Evolutionary conservation across 2,329 filamentous ascomycete genomes (phyloP).

Genomic region (Trichoderma sp.): DNA sequence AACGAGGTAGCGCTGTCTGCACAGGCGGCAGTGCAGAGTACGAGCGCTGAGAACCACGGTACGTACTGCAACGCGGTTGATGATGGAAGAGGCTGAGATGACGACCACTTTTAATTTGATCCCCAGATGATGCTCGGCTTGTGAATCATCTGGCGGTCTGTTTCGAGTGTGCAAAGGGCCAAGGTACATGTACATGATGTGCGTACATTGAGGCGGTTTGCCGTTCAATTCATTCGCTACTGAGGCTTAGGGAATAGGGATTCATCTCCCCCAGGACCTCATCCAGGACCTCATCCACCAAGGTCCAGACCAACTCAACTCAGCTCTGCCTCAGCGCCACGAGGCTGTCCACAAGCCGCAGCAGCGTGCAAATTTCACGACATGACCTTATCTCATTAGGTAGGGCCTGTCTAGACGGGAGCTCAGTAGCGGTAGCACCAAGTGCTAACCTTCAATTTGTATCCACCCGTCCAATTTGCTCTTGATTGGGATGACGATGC

Average conservation of each 20-base stretch:
- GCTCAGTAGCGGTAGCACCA: neutral
- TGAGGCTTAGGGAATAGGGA: neutral
- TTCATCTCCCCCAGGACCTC: neutral
- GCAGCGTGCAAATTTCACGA: neutral
- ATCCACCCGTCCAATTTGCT: neutral
- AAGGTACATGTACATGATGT: neutral
- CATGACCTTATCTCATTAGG: neutral
- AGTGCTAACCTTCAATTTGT: neutral
- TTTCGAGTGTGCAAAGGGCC: neutral
- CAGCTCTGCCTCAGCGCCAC: neutral
- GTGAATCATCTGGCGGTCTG: conserved; percentile 9
- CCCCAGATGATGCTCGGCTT: neutral
- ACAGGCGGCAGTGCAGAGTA: neutral
- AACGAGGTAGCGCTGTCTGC: neutral
- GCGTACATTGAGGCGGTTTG: neutral
- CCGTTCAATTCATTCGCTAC: neutral
- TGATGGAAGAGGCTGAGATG: conserved; percentile 13
- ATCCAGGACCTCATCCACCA: neutral
- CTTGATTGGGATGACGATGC: neutral
- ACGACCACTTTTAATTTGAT: conserved; percentile 18
- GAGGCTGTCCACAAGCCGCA: neutral
- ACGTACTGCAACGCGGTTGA: neutral
- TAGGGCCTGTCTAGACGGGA: neutral
- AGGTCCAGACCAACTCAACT: neutral
- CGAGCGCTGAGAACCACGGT: neutral